Conservation (phyloP, 208 protist species). For the Entamoeba moshkovskii region DNA sequence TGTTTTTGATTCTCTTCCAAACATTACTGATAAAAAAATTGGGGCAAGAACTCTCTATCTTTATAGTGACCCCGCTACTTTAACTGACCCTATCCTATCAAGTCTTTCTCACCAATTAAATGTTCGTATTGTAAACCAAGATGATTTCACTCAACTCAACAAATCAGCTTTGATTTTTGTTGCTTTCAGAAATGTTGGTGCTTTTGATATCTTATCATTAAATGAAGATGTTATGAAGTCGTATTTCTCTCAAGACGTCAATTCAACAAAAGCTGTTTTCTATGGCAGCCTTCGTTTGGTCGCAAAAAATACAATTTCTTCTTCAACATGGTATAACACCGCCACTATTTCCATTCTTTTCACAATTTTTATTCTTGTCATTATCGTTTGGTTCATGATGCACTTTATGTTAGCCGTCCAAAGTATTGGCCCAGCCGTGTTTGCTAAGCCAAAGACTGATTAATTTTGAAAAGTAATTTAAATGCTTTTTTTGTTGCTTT, state of each 20-base stretch:
- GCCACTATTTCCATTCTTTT: not conserved
- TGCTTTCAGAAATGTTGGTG: not conserved
- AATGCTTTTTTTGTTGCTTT: too few relatives aligned
- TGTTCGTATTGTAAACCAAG: not conserved
- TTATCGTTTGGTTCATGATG: not conserved
- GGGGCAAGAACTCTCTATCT: not conserved
- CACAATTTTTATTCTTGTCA: not conserved
- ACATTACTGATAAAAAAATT: not conserved
- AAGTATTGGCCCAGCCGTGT: not conserved
- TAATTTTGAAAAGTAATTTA: not conserved
- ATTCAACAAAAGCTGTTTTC: not conserved
- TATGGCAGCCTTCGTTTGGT: not conserved
- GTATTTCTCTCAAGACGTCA: not conserved
- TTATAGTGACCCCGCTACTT: not conserved
- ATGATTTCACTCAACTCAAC: not conserved
- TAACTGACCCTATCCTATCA: not conserved
- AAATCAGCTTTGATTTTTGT: not conserved
- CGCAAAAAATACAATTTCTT: not conserved
- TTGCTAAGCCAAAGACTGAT: not conserved
- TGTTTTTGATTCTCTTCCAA: not conserved
- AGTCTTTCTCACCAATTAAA: not conserved
- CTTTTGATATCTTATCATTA: not conserved
- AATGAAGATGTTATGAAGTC: not conserved
- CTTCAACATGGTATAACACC: not conserved
- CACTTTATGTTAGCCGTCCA: not conserved